Base-by-base conservation (phyloP, 306 rosid species). In the Prinsepia uniflora region DNA sequence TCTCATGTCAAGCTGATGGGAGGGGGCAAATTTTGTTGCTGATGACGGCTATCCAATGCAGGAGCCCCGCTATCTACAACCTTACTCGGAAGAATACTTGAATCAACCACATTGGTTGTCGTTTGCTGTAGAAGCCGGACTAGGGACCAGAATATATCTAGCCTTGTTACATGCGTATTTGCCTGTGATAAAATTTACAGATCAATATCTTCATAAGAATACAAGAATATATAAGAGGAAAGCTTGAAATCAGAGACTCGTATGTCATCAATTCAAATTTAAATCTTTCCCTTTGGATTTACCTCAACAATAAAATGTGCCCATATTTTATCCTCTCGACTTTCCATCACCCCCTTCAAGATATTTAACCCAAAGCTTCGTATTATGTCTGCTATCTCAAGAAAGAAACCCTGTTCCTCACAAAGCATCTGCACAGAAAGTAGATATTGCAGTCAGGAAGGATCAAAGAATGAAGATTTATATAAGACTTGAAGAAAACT, bases 261-360 rank as follows among this genome's bases (percentile, higher is more conserved):
- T 24, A 30, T 30, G 36, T 2, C 36, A 30, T 30, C 36, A 30
- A 30, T 30, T 30, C 36, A 1, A 20, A 68, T 22, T 12, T 15
- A 61, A 41, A 52, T 48, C 44, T 20, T 72, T n/a, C 7, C 36
- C 22, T 65, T 76, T 12, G 5, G 41, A 65, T 66, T 81, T 80
- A 90, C 98, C 98, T 90, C 94, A 49, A 87, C 96, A 13, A 87
- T 78, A 72, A 88, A 90, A 39, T 72, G 85, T 18, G 88, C 87
- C 97, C 98, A 93, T 67, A 90, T 80, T 72, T 93, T 93, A 22
- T 75, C 77, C 58, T 80, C 88, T 75, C 82, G 82, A 39, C 63
- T 44, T 71, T 93, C 92, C 92, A 93, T 90, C 73, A 70, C 80
- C 56, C 90, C 94, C 81, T 90, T 93, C 85, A 93, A 82, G 43